Conservation (phyloP, 2,329 filamentous ascomycete genomes). For the Fusarium sp. region DNA sequence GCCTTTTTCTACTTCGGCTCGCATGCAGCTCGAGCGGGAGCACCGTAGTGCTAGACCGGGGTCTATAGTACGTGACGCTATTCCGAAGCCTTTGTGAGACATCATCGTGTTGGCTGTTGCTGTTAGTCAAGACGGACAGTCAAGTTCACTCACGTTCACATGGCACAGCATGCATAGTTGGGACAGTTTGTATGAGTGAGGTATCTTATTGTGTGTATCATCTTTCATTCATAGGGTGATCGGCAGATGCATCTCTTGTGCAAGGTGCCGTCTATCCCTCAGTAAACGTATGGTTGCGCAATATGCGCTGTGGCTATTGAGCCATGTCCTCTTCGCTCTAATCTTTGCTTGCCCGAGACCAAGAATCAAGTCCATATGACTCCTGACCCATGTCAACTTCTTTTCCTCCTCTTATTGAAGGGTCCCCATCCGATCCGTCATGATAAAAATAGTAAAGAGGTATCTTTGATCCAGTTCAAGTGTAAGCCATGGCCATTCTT, state of each 20-base stretch:
- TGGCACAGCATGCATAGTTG: background rate
- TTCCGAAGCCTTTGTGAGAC: background rate
- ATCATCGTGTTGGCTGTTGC: background rate
- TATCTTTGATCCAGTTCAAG: conserved; percentile 37
- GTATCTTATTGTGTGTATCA: conserved; percentile 23
- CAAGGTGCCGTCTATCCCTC: conserved; percentile 33
- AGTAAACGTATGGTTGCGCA: conserved; percentile 35
- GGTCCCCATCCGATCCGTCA: conserved; percentile 8
- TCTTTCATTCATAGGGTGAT: conserved; percentile 35
- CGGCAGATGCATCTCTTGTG: conserved; percentile 30
- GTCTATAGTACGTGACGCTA: background rate
- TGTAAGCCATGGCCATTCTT: conserved; percentile 34
- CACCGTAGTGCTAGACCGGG: background rate
- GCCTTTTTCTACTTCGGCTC: conserved; percentile 12
- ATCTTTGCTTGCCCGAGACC: background rate
- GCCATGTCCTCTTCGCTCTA: conserved; percentile 32
- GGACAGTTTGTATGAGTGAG: conserved; percentile 8
- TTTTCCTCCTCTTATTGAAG: background rate
- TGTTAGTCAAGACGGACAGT: background rate
- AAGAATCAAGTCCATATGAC: conserved; percentile 4
- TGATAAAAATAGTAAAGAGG: conserved; percentile 28
- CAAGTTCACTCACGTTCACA: background rate
- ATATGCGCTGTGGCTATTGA: conserved; percentile 29
- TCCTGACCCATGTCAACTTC: background rate
- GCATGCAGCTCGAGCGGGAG: conserved; percentile 3